Base-by-base conservation (phyloP, 768 basidiomycete species). In the Lactifluus subvellereus region DNA sequence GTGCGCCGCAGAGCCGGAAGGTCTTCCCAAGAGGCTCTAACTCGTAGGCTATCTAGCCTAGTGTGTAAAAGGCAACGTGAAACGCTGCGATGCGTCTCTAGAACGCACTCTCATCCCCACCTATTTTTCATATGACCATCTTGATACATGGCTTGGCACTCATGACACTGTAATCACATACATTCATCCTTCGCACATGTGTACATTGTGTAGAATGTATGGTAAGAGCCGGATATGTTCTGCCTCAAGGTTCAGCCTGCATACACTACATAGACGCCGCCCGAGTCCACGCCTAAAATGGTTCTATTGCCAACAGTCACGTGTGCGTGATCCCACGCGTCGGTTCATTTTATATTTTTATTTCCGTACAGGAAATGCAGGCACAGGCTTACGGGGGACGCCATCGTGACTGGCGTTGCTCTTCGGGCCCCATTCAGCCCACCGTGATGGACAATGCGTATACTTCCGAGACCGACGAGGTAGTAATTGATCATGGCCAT, bases 11-110 rank as follows among this genome's bases (percentile, higher is more conserved):
- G 63, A 64, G 14, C 58, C 59, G 6, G 63, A 64, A 47, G 58
- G 48, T 60, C 54, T 64, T 13, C 63, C 63, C 40, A 55, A 59
- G 54, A 64, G 63, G 42, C 4, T 9, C 13, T 64, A 33, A 60
- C 13, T 53, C 4, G 43, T 7, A 38, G 35, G n/a, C 35, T 51
- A 14, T 22, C n/a, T 33, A 5, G 35, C 6, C 5, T 53, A 22
- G 32, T 49, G 50, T 57, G 42, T 47, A 13, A 27, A 33, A 16
- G 38, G 48, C 20, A 35, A n/a, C 42, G 4, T 9, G 35, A 62
- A n/a, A 20, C n/a, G 32, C 49, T 14, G 32, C 20, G 11, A 16
- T 27, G 13, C 4, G 33, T 57, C 40, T 43, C 33, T 20, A 18
- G 38, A 48, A 43, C 22, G n/a, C 30, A 30, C 18, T n/a, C 55